Percentiles rank a stretch among this genome's conserved stretches.
phyloP scores from a whole-genome alignment of 1,284 basidiomycete species.

The Cystobasidium slooffiae region DNA sequence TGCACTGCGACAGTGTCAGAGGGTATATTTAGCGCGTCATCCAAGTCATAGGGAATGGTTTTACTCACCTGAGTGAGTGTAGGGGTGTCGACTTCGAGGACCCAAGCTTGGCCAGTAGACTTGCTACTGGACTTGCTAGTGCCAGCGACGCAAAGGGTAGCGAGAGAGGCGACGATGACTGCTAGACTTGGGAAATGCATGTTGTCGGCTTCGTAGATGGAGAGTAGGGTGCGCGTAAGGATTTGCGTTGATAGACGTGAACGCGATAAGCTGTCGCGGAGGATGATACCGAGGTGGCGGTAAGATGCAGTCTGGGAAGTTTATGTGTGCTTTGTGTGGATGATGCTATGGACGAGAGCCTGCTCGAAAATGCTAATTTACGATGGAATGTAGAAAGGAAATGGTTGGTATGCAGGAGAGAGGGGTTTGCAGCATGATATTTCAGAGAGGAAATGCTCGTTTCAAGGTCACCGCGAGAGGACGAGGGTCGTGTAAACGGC shows the following conservation, averaged over 20 bases:
- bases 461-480: neutral
- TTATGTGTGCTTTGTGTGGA: neutral
- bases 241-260: too few species aligned
- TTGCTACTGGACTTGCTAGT: too few species aligned
- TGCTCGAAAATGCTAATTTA: slow-evolving; percentile 20
- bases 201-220: neutral
- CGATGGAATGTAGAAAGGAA: neutral
- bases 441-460: neutral
- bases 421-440: neutral
- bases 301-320: neutral
- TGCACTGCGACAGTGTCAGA: neutral
- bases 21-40: neutral
- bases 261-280: too few species aligned
- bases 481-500: neutral
- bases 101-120: neutral
- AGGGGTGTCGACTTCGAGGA: slow-evolving; percentile 20
- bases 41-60: too few species aligned
- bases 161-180: neutral
- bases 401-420: slow-evolving; percentile 10
- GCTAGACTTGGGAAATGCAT: slow-evolving; percentile 2
- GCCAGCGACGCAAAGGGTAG: neutral
- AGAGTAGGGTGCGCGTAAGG: too few species aligned
- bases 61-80: slow-evolving; percentile 19
- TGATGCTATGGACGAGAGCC: slow-evolving; percentile 3
- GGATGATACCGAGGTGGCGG: neutral